phyloP scores from a whole-genome alignment of 208 protist species.

The Borovskyia barvae region DNA sequence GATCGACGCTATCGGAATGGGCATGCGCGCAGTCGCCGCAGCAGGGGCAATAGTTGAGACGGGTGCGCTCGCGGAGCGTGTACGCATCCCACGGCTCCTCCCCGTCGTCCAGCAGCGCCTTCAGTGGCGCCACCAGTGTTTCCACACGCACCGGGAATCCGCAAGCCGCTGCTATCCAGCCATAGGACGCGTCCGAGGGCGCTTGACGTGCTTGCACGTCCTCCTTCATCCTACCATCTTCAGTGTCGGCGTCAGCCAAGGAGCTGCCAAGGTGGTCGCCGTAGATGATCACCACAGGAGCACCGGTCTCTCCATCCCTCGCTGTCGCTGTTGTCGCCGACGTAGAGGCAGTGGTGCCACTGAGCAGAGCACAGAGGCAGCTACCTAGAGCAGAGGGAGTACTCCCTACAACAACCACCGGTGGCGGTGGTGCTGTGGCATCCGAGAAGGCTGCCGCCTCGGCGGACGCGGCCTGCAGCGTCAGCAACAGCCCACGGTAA shows the following conservation, averaged over 20 bases:
- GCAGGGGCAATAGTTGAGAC: conserved; percentile 84
- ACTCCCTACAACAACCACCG: conserved; percentile 27
- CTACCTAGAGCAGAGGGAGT: conserved; percentile 10
- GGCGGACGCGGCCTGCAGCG: neutral
- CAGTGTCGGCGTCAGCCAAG: neutral
- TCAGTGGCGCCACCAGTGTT: conserved; percentile 44
- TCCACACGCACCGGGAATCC: conserved; percentile 5
- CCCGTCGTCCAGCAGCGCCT: conserved; percentile 51
- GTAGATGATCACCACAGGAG: conserved; percentile 28
- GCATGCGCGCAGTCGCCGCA: conserved; percentile 46
- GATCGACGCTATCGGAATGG: neutral
- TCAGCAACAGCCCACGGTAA: conserved; percentile 16
- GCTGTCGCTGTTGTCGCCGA: neutral
- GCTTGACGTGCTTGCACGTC: neutral
- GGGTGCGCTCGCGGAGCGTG: conserved; percentile 51
- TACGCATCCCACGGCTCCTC: conserved; percentile 73
- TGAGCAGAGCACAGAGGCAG: conserved; percentile 2
- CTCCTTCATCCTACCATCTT: neutral
- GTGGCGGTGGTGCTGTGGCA: conserved; percentile 12
- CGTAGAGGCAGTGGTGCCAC: neutral
- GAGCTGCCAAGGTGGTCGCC: conserved; percentile 38
- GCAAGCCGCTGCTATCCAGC: conserved; percentile 11
- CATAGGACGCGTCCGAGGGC: neutral
- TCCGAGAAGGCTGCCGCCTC: neutral
- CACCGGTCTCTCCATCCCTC: conserved; percentile 7